Evolutionary conservation across 306 rosid species (phyloP), one percentile per base, ranked within the genome.

Genomic region (Acacia confusa): DNA sequence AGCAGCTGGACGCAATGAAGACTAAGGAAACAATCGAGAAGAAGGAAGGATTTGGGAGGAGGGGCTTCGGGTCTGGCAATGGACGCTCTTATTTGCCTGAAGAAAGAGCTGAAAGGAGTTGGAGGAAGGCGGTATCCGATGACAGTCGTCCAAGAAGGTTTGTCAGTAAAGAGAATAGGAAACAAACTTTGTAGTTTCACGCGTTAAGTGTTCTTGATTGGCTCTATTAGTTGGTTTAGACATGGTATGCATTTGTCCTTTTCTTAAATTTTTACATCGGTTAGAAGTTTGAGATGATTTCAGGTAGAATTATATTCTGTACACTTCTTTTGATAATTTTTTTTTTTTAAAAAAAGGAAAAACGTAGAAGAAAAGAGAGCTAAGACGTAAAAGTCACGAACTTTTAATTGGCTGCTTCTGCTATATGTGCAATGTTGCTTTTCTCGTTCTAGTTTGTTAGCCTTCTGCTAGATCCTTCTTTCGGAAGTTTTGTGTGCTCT

Each of bases 41-140:
- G 61, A 79, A 24, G 1, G 91, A 86, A 22, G 72, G 79, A 24
- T 78, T 82, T 44, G 90, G 87, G 68, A 91, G 61, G 84, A 84
- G 79, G 74, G 65, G 84, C 77, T 93, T 89, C 24, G 94, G 92
- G 13, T 83, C 79, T 40, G 79, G 87, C 17, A 89, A 78, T 79
- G 88, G 86, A 24, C 83, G 87, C 19, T 68, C 84, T 57, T 22
- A 25, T 44, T 73, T 77, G 81, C 74, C 89, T 0, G 91, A 88
- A 12, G 91, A 74, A 65, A 69, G 82, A 45, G 72, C 91, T 19
- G 97, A 87, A 74, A 86, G 86, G 85, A 86, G 81, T 76, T 95
- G 97, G 98, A 92, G 93, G 89, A 95, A 87, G 91, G 82, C 94
- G 4, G 88, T 70, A 4, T 53, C 82, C 52, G 80, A 83, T 11